Conservation (phyloP, 164 flowering plant genomes). For the Saururus chinensis region DNA sequence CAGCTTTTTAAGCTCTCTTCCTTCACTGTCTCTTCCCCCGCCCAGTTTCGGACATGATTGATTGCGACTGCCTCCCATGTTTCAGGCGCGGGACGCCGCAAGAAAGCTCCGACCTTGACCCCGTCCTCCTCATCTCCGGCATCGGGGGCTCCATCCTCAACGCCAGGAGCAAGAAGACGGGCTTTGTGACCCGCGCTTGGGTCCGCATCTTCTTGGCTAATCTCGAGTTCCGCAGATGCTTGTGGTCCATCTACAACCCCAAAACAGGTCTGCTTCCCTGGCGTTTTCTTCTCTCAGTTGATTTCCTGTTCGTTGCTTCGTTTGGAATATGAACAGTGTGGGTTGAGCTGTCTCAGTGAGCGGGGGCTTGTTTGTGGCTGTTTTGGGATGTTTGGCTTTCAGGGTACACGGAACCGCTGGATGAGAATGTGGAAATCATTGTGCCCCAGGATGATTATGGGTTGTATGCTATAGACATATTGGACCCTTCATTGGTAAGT, state of each 20-base stretch:
- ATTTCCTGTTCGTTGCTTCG: too few species aligned
- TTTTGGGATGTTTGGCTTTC: conserved; percentile 2
- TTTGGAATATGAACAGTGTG: too few species aligned
- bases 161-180: conserved; percentile 44
- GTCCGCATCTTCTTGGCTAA: conserved; percentile 71
- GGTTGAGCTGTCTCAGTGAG: background rate
- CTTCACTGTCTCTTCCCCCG: too few species aligned
- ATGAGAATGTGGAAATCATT: conserved; percentile 38
- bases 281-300: background rate
- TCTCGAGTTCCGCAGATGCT: conserved; percentile 57
- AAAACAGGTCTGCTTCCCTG: conserved; percentile 41
- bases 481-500: conserved; percentile 78
- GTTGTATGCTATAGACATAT: conserved; percentile 83
- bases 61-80: background rate
- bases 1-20: too few species aligned
- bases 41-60: background rate
- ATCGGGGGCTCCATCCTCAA: conserved; percentile 82
- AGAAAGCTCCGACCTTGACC: conserved; percentile 33
- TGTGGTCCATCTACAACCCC: conserved; percentile 75
- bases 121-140: conserved; percentile 72
- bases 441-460: conserved; percentile 89
- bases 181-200: conserved; percentile 70
- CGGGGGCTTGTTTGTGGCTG: background rate
- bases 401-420: conserved; percentile 79
- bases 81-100: background rate